Evolutionary conservation across 2,329 filamentous ascomycete species (phyloP), one percentile per base, ranked within the genome.

Genomic region (Botrytis fragariae): DNA sequence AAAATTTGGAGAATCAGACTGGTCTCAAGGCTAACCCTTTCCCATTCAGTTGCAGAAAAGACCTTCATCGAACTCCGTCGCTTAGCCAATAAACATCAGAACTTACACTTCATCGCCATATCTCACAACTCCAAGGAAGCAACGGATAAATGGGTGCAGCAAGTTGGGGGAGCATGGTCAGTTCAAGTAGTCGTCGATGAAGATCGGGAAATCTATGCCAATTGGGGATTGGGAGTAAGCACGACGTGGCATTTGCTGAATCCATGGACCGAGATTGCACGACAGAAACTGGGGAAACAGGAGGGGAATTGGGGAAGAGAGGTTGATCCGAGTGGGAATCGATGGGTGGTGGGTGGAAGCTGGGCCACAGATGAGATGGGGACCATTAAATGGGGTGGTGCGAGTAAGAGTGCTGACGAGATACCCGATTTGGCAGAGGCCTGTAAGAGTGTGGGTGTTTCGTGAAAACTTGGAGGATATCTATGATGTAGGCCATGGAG

Each of bases 291-390:
- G 45, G 89, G 87, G 35, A 87, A 85, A 73, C 83, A 87, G 72
- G 90, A 93, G 80, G 87, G 89, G 20, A 91, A 93, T 77, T 91
- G 79, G 79, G 83, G 92, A 39, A 88, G 87, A 48, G 87, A 85
- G 73, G 83, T 87, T 59, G 90, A 93, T 81, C 87, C 89, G 20
- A 91, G 87, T 79, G 91, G 91, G 67, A 89, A 84, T 78, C 83
- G 90, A 71, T 93, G 91, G 91, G 91, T 93, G 84, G 89, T 84
- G 60, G 85, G 87, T 63, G 92, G 91, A 44, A 87, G 83, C 82
- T 63, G 83, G 85, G 76, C 82, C 83, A 77, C 84, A 83, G 64
- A 79, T 77, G 75, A 74, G 72, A 75, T 77, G 72, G 79, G 79
- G 3, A 79, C 82, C 5, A 85, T 91, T 7, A 83, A 83, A 75